Conservation (phyloP, 2,329 filamentous ascomycete species). For the Didymella exigua region DNA sequence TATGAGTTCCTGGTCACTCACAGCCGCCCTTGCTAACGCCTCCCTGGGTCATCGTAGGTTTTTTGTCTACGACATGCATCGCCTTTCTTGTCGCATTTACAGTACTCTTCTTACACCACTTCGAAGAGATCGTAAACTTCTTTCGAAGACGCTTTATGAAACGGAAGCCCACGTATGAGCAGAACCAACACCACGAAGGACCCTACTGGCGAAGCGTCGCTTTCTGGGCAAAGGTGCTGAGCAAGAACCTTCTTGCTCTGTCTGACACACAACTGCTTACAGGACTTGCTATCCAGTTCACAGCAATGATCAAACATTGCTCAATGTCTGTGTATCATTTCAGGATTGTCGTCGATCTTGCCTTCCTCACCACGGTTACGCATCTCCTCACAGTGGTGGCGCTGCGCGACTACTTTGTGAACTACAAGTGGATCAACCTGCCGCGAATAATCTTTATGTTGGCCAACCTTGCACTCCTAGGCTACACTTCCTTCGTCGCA, state of each 20-base stretch:
- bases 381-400: conserved; percentile 38
- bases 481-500: conserved; percentile 39
- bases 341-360: conserved; percentile 36
- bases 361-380: conserved; percentile 40
- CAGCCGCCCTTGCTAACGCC: conserved; percentile 1
- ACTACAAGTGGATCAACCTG: conserved; percentile 40
- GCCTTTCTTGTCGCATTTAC: conserved; percentile 37
- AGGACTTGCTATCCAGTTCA: conserved; percentile 41
- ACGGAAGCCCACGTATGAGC: conserved; percentile 16
- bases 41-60: conserved; percentile 33
- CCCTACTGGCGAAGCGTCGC: conserved; percentile 36
- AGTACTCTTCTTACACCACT: conserved; percentile 38
- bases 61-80: conserved; percentile 37
- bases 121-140: conserved; percentile 26
- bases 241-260: conserved; percentile 41
- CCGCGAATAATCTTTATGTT: conserved; percentile 43
- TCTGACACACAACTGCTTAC: conserved; percentile 42
- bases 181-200: conserved; percentile 9
- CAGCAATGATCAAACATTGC: conserved; percentile 40
- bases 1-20: conserved; percentile 7
- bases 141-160: conserved; percentile 23
- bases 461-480: conserved; percentile 34
- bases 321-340: conserved; percentile 41
- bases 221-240: conserved; percentile 40
- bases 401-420: conserved; percentile 40